Base-by-base conservation (phyloP, 345 rosid genomes). In the Mallotus nudiflorus region DNA sequence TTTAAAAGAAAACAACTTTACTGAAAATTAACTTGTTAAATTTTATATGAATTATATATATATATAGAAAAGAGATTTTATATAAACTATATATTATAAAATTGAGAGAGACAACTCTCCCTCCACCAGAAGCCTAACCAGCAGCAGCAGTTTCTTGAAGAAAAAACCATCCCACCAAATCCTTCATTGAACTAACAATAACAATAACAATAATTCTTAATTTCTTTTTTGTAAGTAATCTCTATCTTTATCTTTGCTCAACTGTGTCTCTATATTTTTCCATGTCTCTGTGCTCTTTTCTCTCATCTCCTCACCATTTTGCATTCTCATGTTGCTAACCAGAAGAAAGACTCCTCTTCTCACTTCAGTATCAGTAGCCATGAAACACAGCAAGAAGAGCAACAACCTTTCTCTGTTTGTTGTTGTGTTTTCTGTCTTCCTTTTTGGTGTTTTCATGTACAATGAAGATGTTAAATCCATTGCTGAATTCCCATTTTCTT, bases 401-500 rank as follows among this genome's bases (percentile, higher is more conserved):
- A 86, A 70, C 77, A 84, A 87, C 70, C 83, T 90, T 44, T 87
- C 97, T 0, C 72, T 89, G n/a, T 87, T 86, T n/a, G 77, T 82
- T n/a, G 82, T 86, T 10, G 82, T 74, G 2, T 81, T 81, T 69
- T 86, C 89, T 1, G 74, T 89, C 0, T 83, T 92, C 57, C 71
- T 95, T 35, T 89, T 95, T 24, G 96, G 91, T 13, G 67, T 77
- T 27, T 73, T 77, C 62, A 77, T 72, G 81, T 77, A 77, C 57
- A 77, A 73, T 6, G 81, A 77, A 52, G 77, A 77, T 31, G 77
- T 77, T 40, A 72, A 77, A 71, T 86, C 97, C 63, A 80, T 89
- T 0, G 85, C 89, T 0, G 85, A 86, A 55, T 91, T 89, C 22
- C 96, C 98, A 40, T 91, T 94, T 79, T 91, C 97, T 0, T 73